These are phyloP conservation scores for Xylaria castorea DNA, from an alignment of 495 filamentous ascomycete species.

Conservation along the genomic window DNA sequence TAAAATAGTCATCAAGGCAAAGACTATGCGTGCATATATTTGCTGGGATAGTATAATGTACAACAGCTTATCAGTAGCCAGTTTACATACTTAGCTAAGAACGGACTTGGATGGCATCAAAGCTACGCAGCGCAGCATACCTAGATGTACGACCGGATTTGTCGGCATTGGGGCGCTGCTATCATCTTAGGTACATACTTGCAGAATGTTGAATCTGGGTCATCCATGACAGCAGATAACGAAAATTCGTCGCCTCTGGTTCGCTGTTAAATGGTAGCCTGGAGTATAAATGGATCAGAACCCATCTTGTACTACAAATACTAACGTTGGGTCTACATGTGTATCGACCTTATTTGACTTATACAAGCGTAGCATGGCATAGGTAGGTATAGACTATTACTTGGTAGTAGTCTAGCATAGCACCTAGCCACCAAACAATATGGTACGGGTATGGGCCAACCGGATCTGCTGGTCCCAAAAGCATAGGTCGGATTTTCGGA, in stretches of 20 bases:
- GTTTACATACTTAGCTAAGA: not conserved
- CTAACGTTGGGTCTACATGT: no score
- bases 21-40: not conserved
- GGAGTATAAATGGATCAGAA: slow-evolving; percentile 15
- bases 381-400: not conserved
- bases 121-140: not conserved
- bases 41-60: slow-evolving; percentile 4
- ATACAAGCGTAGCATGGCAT: no score
- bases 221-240: not conserved
- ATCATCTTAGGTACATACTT: not conserved
- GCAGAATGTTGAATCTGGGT: not conserved
- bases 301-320: not conserved
- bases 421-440: no score
- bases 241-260: not conserved
- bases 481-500: no score
- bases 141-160: not conserved
- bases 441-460: slow-evolving; percentile 7
- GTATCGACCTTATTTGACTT: not conserved
- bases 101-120: not conserved
- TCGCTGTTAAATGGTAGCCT: slow-evolving; percentile 27
- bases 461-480: slow-evolving; percentile 16
- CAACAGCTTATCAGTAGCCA: not conserved
- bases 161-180: slow-evolving; percentile 11
- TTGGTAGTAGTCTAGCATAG: no score
- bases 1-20: not conserved